phyloP scores from a whole-genome alignment of 176 grass and related monocot genomes.

The Paspalum vaginatum region DNA sequence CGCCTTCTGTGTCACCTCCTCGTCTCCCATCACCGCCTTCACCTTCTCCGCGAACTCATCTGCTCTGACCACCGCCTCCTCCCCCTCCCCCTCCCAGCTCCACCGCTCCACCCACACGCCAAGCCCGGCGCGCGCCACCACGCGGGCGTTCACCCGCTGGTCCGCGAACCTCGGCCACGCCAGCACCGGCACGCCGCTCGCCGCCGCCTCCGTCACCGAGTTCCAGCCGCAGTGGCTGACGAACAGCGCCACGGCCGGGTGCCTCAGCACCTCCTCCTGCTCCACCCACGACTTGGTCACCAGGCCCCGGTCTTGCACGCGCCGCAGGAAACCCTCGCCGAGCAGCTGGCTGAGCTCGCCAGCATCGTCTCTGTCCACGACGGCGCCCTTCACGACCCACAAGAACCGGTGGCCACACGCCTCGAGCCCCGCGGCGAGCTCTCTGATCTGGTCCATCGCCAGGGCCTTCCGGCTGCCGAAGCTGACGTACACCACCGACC shows the following conservation, averaged over 20 bases:
- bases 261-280: conserved; percentile 58
- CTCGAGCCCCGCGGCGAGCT: conserved; percentile 64
- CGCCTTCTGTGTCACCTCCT: conserved; percentile 23
- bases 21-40: conserved; percentile 39
- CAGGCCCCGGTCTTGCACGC: conserved; percentile 44
- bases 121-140: conserved; percentile 36
- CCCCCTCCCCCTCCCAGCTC: conserved; percentile 72
- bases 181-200: conserved; percentile 54
- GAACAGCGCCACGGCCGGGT: conserved; percentile 58
- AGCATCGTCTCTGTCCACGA: conserved; percentile 53
- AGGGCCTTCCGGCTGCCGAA: conserved; percentile 74
- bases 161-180: conserved; percentile 68
- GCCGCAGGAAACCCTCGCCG: conserved; percentile 51
- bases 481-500: conserved; percentile 76
- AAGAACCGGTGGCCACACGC: conserved; percentile 62
- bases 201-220: conserved; percentile 66
- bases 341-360: conserved; percentile 43
- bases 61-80: conserved; percentile 37
- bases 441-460: conserved; percentile 41
- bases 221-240: conserved; percentile 89
- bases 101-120: conserved; percentile 55
- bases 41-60: conserved; percentile 43
- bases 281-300: conserved; percentile 81
- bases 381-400: conserved; percentile 70
- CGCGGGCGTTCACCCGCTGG: conserved; percentile 67